phyloP scores from a whole-genome alignment of 2,329 filamentous ascomycete genomes.

The Sarocladiaceae sp. region DNA sequence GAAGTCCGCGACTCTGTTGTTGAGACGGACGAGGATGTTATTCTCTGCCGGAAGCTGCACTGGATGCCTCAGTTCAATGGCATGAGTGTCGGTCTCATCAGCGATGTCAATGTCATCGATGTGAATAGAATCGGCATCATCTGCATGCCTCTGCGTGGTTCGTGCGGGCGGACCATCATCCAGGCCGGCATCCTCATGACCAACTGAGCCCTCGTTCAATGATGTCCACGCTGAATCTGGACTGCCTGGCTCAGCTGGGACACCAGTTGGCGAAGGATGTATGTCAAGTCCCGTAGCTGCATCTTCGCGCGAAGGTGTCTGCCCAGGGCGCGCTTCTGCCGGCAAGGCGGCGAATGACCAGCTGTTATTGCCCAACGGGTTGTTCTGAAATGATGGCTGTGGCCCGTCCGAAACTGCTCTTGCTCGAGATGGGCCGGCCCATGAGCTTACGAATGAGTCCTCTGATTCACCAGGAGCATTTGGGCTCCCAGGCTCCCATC shows the following conservation, averaged over 20 bases:
- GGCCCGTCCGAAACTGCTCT: conserved; percentile 56
- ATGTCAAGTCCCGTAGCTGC: background rate
- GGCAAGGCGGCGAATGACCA: conserved; percentile 52
- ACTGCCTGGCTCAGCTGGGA: conserved; percentile 1
- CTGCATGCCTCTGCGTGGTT: too few relatives aligned
- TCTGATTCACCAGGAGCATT: conserved; percentile 12
- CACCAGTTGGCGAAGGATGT: background rate
- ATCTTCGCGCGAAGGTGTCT: background rate
- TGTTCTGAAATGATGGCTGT: conserved; percentile 35
- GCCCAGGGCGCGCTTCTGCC: background rate
- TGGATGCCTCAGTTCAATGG: background rate
- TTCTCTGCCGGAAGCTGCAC: background rate
- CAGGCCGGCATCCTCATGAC: background rate
- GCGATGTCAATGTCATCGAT: background rate
- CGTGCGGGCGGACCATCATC: too few relatives aligned
- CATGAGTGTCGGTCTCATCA: background rate
- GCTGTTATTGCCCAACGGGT: conserved; percentile 55
- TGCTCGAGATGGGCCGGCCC: conserved; percentile 32
- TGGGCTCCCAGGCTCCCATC: conserved; percentile 6
- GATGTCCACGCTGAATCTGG: conserved; percentile 4
- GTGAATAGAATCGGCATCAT: background rate
- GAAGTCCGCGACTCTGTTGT: conserved; percentile 45
- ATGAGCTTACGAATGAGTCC: conserved; percentile 10
- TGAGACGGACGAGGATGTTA: background rate
- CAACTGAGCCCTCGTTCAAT: background rate